A percentile compares a stretch with the other conserved stretches of the same genome.
Conservation (phyloP, 1,284 basidiomycete species). For the Apiotrichum laibachii region DNA sequence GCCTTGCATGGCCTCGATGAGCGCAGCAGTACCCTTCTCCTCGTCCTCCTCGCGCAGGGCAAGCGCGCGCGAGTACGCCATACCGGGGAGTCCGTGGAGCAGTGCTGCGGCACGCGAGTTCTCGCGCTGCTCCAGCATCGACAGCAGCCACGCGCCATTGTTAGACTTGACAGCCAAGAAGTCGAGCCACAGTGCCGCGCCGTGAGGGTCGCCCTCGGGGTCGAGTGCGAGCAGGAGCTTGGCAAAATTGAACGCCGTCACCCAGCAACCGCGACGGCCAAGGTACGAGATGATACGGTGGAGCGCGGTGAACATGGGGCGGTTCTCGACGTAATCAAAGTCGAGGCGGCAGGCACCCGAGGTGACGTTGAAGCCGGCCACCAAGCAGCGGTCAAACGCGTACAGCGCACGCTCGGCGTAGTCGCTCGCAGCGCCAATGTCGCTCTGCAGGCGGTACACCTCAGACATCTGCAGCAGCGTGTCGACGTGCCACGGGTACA, state of each 20-base stretch:
- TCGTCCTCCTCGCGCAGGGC: slow-evolving; percentile 63
- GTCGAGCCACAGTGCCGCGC: slow-evolving; percentile 76
- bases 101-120: slow-evolving; percentile 51
- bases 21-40: slow-evolving; percentile 62
- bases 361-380: slow-evolving; percentile 77
- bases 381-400: slow-evolving; percentile 80
- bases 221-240: slow-evolving; percentile 76
- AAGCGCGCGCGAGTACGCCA: slow-evolving; percentile 73
- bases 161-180: slow-evolving; percentile 74
- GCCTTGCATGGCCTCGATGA: slow-evolving; percentile 67
- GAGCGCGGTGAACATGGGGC: slow-evolving; percentile 57
- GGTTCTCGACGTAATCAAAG: slow-evolving; percentile 61
- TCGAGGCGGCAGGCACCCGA: slow-evolving; percentile 75
- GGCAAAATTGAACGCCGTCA: slow-evolving; percentile 85
- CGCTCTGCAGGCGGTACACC: slow-evolving; percentile 77
- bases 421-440: slow-evolving; percentile 77
- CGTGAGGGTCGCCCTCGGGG: slow-evolving; percentile 79
- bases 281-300: slow-evolving; percentile 78
- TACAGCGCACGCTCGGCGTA: slow-evolving; percentile 82
- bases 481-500: slow-evolving; percentile 76
- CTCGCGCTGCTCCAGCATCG: slow-evolving; percentile 56
- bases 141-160: slow-evolving; percentile 74
- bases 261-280: slow-evolving; percentile 77
- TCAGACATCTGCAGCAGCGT: slow-evolving; percentile 78
- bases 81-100: slow-evolving; percentile 69